Conservation (phyloP, 2,329 filamentous ascomycete species). For the Lasiodiplodia hormozganensis region DNA sequence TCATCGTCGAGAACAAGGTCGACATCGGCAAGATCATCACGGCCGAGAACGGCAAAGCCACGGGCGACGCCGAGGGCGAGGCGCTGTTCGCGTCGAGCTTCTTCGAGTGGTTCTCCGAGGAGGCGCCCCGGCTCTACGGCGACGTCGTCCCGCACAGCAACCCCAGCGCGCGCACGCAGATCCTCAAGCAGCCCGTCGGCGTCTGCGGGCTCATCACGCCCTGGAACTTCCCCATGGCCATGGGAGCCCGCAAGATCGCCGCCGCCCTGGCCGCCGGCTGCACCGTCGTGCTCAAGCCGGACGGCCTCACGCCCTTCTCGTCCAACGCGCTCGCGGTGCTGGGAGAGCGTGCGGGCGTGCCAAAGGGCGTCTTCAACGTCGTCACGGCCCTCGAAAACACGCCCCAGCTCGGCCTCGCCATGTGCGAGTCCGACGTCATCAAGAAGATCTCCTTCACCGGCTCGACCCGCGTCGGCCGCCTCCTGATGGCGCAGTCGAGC, state of each 20-base stretch:
- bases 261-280: constrained; percentile 46
- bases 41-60: constrained; percentile 82
- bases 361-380: constrained; percentile 51
- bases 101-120: constrained; percentile 65
- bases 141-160: constrained; percentile 64
- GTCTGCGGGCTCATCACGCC: constrained; percentile 52
- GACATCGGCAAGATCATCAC: constrained; percentile 81
- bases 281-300: constrained; percentile 47
- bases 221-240: neutral
- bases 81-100: constrained; percentile 48
- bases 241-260: constrained; percentile 37
- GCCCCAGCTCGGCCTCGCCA: constrained; percentile 38
- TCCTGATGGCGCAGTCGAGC: constrained; percentile 49
- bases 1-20: constrained; percentile 67
- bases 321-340: constrained; percentile 47
- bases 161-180: constrained; percentile 66
- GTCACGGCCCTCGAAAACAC: constrained; percentile 39
- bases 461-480: constrained; percentile 45
- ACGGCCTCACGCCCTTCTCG: constrained; percentile 49
- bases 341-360: constrained; percentile 48
- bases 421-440: constrained; percentile 44
- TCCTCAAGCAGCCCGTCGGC: constrained; percentile 67
- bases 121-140: constrained; percentile 68
- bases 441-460: constrained; percentile 53
- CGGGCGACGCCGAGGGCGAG: constrained; percentile 57